phyloP scores from a whole-genome alignment of 2,329 filamentous ascomycete species.

The Sporothrix pseudoabietina region DNA sequence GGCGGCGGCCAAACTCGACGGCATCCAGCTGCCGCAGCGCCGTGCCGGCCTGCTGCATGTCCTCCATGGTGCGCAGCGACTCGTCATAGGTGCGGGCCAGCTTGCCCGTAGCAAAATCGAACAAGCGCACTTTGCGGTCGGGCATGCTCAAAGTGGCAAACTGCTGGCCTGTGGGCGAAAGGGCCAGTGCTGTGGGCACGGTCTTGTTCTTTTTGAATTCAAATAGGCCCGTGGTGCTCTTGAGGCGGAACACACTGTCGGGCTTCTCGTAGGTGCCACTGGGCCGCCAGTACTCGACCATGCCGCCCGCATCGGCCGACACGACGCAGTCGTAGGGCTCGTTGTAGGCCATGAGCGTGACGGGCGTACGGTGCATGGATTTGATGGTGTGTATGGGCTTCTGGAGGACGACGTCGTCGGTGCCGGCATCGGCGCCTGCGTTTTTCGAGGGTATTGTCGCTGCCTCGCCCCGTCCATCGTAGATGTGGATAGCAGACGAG shows the following conservation, averaged over 20 bases:
- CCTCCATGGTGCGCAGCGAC: constrained; percentile 81
- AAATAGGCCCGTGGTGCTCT: constrained; percentile 91
- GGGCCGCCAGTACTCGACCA: constrained; percentile 96
- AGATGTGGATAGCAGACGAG: constrained; percentile 75
- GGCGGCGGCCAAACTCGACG: constrained; percentile 85
- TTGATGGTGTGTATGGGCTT: constrained; percentile 76
- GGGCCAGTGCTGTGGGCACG: constrained; percentile 74
- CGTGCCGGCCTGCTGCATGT: constrained; percentile 95
- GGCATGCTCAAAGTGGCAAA: constrained; percentile 91
- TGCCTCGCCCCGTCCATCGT: constrained; percentile 85
- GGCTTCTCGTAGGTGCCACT: constrained; percentile 84
- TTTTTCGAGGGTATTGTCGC: background rate
- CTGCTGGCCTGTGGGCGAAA: constrained; percentile 83
- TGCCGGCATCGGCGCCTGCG: background rate
- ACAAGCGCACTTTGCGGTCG: constrained; percentile 88
- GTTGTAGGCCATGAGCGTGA: constrained; percentile 88
- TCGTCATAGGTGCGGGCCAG: constrained; percentile 93
- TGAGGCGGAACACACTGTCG: constrained; percentile 86
- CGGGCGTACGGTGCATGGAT: constrained; percentile 76
- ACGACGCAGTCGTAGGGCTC: constrained; percentile 85
- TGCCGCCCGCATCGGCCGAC: constrained; percentile 84
- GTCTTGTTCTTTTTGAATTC: constrained; percentile 97
- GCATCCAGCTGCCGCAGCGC: constrained; percentile 79
- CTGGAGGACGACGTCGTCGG: background rate
- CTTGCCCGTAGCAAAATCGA: constrained; percentile 88